phyloP scores from a whole-genome alignment of 441 rosid species.

The Capsella rubella region DNA sequence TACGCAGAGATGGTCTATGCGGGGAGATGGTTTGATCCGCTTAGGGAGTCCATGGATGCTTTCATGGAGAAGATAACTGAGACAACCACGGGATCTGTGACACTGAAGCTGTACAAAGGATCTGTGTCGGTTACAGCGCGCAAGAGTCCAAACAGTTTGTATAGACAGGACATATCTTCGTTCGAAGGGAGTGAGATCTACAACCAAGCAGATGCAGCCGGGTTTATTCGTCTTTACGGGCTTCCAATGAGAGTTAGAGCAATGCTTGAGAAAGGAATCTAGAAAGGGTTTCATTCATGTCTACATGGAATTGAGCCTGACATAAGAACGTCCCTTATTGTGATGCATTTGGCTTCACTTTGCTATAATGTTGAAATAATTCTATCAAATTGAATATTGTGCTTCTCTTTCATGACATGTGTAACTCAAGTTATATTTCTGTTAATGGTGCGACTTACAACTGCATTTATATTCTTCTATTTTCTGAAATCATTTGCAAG shows the following conservation, averaged over 20 bases:
- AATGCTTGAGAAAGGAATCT: conserved; percentile 67
- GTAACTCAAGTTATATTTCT: neutral
- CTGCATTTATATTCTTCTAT: neutral
- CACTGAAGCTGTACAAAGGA: conserved; percentile 82
- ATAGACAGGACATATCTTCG: conserved; percentile 88
- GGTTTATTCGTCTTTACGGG: conserved; percentile 78
- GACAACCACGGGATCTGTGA: conserved; percentile 79
- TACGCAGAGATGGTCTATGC: conserved; percentile 94
- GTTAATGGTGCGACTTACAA: neutral
- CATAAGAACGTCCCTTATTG: neutral
- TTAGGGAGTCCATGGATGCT: conserved; percentile 82
- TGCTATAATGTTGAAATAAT: neutral
- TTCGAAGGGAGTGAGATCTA: conserved; percentile 89
- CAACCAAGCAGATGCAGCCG: conserved; percentile 94
- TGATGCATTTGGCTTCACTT: conserved; percentile 20
- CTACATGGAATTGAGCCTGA: conserved; percentile 4
- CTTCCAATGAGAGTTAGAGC: conserved; percentile 86
- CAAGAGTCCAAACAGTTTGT: conserved; percentile 73
- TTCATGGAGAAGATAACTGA: conserved; percentile 85
- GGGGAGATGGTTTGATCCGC: conserved; percentile 94
- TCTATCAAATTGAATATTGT: conserved; percentile 19
- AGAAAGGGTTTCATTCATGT: conserved; percentile 16
- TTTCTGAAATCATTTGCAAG: neutral
- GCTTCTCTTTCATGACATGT: neutral
- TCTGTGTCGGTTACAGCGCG: conserved; percentile 68